These are phyloP conservation scores for Pseudocercospora crystallina DNA, from an alignment of 2,329 filamentous ascomycete genomes.

Conservation along the genomic window DNA sequence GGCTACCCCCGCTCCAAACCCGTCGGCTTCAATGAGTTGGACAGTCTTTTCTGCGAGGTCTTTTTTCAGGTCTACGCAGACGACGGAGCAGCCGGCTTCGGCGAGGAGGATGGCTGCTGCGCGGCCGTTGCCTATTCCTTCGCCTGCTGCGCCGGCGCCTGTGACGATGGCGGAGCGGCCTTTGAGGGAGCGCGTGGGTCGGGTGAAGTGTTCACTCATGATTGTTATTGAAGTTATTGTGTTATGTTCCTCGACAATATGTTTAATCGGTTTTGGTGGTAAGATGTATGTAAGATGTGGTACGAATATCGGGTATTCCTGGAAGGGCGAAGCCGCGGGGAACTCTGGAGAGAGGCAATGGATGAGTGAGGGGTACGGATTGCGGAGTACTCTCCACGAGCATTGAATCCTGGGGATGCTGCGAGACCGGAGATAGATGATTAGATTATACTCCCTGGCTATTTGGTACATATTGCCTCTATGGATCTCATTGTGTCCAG, in stretches of 20 bases:
- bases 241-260: not conserved
- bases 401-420: no score
- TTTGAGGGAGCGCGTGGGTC: constrained; percentile 42
- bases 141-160: constrained; percentile 57
- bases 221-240: not conserved
- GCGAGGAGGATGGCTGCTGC: constrained; percentile 61
- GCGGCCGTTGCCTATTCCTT: constrained; percentile 62
- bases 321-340: no score
- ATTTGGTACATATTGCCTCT: no score
- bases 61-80: constrained; percentile 58
- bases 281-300: no score
- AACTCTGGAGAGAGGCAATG: no score
- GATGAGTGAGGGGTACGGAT: no score
- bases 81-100: constrained; percentile 57
- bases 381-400: no score
- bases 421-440: no score
- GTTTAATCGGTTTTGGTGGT: not conserved
- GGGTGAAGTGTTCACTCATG: constrained; percentile 29
- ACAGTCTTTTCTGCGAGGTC: constrained; percentile 55
- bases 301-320: no score
- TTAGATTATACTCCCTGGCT: no score
- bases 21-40: constrained; percentile 50
- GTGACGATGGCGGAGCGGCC: constrained; percentile 57
- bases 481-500: no score
- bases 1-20: constrained; percentile 44